Evolutionary conservation across 2,329 filamentous ascomycete species (phyloP), one percentile per base, ranked within the genome.

Genomic region (Davidsoniella eucalypti): DNA sequence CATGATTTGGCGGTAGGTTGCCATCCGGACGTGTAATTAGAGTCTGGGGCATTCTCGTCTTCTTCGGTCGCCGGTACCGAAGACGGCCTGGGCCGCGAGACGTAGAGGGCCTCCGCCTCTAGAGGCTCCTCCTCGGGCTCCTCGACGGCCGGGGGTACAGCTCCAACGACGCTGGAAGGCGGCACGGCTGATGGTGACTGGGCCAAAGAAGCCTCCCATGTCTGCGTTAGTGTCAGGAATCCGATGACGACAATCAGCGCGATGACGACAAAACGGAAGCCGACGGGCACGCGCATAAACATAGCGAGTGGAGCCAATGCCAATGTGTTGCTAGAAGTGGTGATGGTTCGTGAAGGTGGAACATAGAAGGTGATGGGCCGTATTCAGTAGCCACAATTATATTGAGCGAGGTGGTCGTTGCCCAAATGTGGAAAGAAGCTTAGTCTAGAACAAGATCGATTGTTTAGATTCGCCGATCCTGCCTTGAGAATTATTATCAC

Each of bases 21-120:
- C 48, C 43, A 49, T 14, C 51, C 51, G 25, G 29, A 49, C 18
- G 14, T 53, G 33, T 21, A n/a, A 5, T 36, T 42, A 6, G 48
- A 8, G 8, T 29, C 51, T 8, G 23, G 21, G 29, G 21, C n/a
- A 14, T 23, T 21, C 18, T 38, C 3, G n/a, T 26, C 16, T 3
- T 21, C 44, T n/a, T 23, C 36, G n/a, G 26, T 10, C 4, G 37
- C 37, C 14, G 37, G 6, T 6, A 9, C 10, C 25, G 37, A 33
- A 16, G 26, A 21, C 9, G n/a, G 14, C 16, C 39, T 9, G 6
- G 37, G 25, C 8, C 18, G 25, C 16, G 44, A 51, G 5, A 37
- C 21, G 37, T 33, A 41, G 6, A 39, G 25, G 2, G 12, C 18
- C 5, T 43, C 37, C 16, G 37, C 37, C 16, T 26, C 5, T 21